Percentiles rank a stretch among this genome's conserved stretches.
Conservation (phyloP, 306 rosid species). For the Begonia fuchsioides region DNA sequence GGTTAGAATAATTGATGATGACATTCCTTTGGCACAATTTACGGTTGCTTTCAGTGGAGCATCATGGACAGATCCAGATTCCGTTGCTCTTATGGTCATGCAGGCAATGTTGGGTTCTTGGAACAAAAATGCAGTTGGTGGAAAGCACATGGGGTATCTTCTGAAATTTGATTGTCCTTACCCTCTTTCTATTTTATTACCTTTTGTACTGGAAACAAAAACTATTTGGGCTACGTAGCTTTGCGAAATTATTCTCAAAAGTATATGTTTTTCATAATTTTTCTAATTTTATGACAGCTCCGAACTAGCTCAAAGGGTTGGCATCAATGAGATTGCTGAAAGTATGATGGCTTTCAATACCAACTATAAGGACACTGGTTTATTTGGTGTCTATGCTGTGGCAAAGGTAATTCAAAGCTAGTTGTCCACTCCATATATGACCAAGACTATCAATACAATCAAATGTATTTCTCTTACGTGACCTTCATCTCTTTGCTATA, state of each 20-base stretch:
- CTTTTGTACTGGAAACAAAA: conserved; percentile 1
- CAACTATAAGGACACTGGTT: conserved; percentile 84
- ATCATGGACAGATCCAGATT: conserved; percentile 96
- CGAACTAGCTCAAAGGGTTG: conserved; percentile 65
- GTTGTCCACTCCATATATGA: too few relatives aligned
- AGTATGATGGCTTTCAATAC: conserved; percentile 94
- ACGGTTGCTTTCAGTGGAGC: conserved; percentile 93
- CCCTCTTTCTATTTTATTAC: not conserved
- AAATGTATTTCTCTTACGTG: too few relatives aligned
- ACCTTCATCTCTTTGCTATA: too few relatives aligned
- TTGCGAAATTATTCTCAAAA: not conserved
- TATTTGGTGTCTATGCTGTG: conserved; percentile 80
- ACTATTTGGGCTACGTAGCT: too few relatives aligned
- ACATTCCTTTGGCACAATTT: conserved; percentile 78
- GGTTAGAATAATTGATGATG: conserved; percentile 89
- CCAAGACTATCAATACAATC: too few relatives aligned
- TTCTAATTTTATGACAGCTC: conserved; percentile 43
- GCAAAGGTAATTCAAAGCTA: conserved; percentile 37
- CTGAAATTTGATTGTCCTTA: conserved; percentile 2
- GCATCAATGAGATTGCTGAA: conserved; percentile 67
- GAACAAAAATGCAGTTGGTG: conserved; percentile 80
- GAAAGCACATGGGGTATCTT: conserved; percentile 86
- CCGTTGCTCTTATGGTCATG: conserved; percentile 91
- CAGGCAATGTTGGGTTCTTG: conserved; percentile 96
- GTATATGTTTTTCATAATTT: conserved; percentile 9